These are phyloP conservation scores for Dissophora ornata DNA, from an alignment of 192 early-diverging fungal genomes.

Conservation along the genomic window DNA sequence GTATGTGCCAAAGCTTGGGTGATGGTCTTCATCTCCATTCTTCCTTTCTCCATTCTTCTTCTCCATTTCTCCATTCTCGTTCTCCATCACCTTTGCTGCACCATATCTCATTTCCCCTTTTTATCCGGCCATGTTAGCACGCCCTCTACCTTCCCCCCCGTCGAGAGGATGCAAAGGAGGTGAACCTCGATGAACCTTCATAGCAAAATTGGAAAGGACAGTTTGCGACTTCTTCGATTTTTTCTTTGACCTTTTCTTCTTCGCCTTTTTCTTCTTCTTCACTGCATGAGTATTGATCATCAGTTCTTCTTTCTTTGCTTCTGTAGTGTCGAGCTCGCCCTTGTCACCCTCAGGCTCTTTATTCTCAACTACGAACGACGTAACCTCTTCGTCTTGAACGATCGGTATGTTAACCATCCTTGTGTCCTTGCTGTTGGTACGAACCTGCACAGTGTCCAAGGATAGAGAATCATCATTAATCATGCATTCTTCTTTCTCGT, in stretches of 20 bases:
- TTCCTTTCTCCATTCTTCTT: no score
- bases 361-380: background rate
- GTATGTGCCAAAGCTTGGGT: background rate
- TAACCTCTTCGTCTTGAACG: background rate
- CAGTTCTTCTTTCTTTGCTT: background rate
- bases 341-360: background rate
- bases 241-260: background rate
- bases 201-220: background rate
- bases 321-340: background rate
- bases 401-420: background rate
- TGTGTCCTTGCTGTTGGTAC: background rate
- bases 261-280: background rate
- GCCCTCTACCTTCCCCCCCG: constrained; percentile 14
- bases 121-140: background rate
- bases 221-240: background rate
- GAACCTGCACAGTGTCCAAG: background rate
- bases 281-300: no score
- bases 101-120: constrained; percentile 4
- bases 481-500: background rate
- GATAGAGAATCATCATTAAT: background rate
- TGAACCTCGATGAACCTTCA: constrained; percentile 11
- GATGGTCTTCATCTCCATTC: background rate
- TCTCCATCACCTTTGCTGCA: background rate
- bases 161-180: constrained; percentile 5
- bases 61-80: background rate